A percentile compares a stretch with the other conserved stretches of the same genome.
phyloP scores from a whole-genome alignment of 495 filamentous ascomycete genomes.

The Chlorociboria aeruginascens region DNA sequence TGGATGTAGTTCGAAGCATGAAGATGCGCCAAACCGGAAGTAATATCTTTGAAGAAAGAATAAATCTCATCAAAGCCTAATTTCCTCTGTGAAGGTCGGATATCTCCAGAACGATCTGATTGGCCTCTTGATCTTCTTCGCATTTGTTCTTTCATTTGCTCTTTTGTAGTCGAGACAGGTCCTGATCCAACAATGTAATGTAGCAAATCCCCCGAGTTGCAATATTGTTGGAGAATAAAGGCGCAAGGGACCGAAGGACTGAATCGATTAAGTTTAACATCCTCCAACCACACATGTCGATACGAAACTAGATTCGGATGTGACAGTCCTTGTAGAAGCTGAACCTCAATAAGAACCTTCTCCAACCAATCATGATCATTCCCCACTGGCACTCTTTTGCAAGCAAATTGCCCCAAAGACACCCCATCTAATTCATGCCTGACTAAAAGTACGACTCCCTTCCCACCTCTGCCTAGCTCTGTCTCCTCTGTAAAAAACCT shows the following conservation, averaged over 20 bases:
- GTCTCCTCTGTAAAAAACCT: conserved; percentile 81
- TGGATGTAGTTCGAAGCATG: conserved; percentile 94
- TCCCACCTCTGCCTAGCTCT: conserved; percentile 80
- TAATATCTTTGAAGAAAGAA: conserved; percentile 92
- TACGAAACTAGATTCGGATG: conserved; percentile 97
- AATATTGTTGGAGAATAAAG: conserved; percentile 96
- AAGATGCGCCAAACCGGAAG: conserved; percentile 78
- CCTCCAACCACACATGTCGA: conserved; percentile 92
- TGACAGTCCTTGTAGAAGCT: conserved; percentile 77
- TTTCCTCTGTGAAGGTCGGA: conserved; percentile 39
- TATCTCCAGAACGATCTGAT: conserved; percentile 31
- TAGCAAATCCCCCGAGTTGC: conserved; percentile 87
- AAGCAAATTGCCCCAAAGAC: conserved; percentile 73
- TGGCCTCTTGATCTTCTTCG: conserved; percentile 47
- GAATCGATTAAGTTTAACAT: conserved; percentile 70
- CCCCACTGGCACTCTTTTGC: conserved; percentile 91
- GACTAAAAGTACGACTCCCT: conserved; percentile 87
- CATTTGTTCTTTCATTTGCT: conserved; percentile 78
- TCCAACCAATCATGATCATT: conserved; percentile 93
- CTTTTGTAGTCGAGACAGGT: conserved; percentile 46
- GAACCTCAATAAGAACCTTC: conserved; percentile 85
- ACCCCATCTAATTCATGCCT: conserved; percentile 83
- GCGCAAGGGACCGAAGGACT: conserved; percentile 88
- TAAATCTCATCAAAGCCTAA: conserved; percentile 87
- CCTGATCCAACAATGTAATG: conserved; percentile 66